Percentiles rank a stretch among this genome's conserved stretches.
phyloP scores from a whole-genome alignment of 2,329 filamentous ascomycete species.

The Lachnellula occidentalis region DNA sequence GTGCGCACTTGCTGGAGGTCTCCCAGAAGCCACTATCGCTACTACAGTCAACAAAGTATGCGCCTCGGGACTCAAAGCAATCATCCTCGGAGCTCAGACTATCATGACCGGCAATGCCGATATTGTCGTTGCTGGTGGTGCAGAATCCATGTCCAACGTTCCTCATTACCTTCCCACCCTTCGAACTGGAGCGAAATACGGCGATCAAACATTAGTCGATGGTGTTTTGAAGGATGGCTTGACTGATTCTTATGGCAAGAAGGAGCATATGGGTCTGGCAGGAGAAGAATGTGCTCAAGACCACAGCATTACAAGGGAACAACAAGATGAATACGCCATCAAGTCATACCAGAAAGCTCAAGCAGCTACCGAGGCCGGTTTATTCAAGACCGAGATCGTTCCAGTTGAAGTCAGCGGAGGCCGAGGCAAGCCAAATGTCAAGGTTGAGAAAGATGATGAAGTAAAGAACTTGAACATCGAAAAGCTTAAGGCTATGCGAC shows the following conservation, averaged over 20 bases:
- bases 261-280: constrained; percentile 93
- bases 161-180: constrained; percentile 91
- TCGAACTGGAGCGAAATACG: constrained; percentile 87
- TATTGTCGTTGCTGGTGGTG: constrained; percentile 87
- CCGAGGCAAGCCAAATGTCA: constrained; percentile 80
- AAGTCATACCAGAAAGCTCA: constrained; percentile 91
- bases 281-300: constrained; percentile 89
- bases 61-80: constrained; percentile 88
- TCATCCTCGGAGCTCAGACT: constrained; percentile 91
- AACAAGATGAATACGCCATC: constrained; percentile 95
- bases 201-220: constrained; percentile 82
- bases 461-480: constrained; percentile 87
- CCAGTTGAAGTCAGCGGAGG: constrained; percentile 83
- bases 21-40: constrained; percentile 71
- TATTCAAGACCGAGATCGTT: constrained; percentile 81
- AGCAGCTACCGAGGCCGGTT: constrained; percentile 72
- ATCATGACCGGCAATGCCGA: constrained; percentile 95
- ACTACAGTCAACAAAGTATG: constrained; percentile 99
- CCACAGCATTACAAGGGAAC: constrained; percentile 72
- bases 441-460: constrained; percentile 84
- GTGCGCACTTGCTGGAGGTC: constrained; percentile 83
- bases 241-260: constrained; percentile 83
- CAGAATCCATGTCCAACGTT: constrained; percentile 97
- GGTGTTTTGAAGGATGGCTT: constrained; percentile 92
- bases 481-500: constrained; percentile 80